Percentiles rank a stretch among this genome's conserved stretches.
phyloP scores from a whole-genome alignment of 139 green algal species.

The Coelastrella sp. region DNA sequence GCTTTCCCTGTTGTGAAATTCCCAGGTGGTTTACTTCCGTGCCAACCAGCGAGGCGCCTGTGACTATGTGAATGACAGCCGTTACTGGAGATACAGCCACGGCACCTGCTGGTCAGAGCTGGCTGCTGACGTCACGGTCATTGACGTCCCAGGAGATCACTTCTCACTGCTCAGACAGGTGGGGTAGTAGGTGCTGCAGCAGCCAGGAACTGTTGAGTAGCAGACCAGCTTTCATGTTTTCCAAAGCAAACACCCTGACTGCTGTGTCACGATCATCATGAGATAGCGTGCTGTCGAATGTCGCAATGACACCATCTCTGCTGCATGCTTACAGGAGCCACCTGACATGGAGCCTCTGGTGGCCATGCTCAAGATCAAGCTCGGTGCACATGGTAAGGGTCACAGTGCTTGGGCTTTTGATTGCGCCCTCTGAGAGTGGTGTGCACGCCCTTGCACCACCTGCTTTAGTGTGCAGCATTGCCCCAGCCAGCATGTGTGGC shows the following conservation, averaged over 20 bases:
- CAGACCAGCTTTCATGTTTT: neutral
- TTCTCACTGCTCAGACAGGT: constrained; percentile 88
- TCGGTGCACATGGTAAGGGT: constrained; percentile 53
- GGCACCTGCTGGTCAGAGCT: constrained; percentile 83
- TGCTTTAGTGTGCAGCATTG: too few relatives aligned
- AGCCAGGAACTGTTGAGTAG: neutral
- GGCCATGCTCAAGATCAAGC: constrained; percentile 61
- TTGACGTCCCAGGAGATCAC: constrained; percentile 82
- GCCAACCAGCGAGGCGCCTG: constrained; percentile 73
- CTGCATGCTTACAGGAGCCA: constrained; percentile 11
- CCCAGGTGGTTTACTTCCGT: constrained; percentile 87
- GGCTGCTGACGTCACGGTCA: constrained; percentile 76
- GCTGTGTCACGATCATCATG: neutral
- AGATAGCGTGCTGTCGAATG: too few relatives aligned
- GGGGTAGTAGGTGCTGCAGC: neutral
- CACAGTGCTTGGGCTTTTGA: too few relatives aligned
- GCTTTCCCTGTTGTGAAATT: neutral
- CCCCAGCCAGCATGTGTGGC: too few relatives aligned
- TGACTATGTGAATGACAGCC: constrained; percentile 88
- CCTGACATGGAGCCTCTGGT: constrained; percentile 55
- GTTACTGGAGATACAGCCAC: constrained; percentile 70
- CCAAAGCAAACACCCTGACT: neutral
- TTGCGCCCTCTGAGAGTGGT: too few relatives aligned
- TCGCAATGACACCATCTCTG: neutral
- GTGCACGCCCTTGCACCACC: too few relatives aligned